Evolutionary conservation across 2,329 filamentous ascomycete species (phyloP).

Genomic region (Fusarium sp.): DNA sequence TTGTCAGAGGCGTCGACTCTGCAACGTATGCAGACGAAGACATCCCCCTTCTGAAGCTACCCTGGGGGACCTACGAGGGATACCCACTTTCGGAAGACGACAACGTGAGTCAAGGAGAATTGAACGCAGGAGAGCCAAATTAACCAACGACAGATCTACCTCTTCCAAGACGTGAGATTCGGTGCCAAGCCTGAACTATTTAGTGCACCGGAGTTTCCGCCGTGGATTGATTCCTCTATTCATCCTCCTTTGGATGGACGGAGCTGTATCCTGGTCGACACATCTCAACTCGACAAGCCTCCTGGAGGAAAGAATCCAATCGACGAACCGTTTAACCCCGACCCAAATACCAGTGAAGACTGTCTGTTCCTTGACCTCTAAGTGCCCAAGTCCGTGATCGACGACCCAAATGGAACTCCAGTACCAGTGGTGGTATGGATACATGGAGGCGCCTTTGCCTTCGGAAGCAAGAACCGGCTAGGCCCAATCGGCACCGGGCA

Average conservation of each 20-base stretch:
- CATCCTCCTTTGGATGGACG: not conserved
- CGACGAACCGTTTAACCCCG: not conserved
- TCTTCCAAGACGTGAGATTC: not conserved
- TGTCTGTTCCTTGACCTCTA: not conserved
- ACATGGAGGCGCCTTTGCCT: not conserved
- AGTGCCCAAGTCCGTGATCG: not conserved
- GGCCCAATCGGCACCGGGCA: not conserved
- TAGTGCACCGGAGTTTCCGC: not conserved
- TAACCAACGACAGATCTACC: not conserved
- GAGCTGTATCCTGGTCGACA: not conserved
- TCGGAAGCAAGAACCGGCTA: not conserved
- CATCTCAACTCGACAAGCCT: not conserved
- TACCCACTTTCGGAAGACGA: not conserved
- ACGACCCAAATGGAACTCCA: not conserved
- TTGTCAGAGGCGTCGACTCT: not conserved
- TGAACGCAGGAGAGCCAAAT: rapidly evolving
- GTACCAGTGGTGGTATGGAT: not conserved
- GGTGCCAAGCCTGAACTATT: not conserved
- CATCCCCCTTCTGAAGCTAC: not conserved
- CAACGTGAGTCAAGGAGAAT: not conserved
- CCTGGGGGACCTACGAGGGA: not conserved
- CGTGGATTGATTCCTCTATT: not conserved
- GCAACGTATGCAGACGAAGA: rapidly evolving
- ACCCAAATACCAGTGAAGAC: not conserved
- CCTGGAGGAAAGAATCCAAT: not conserved